phyloP scores from a whole-genome alignment of 176 grass and related monocot genomes.

The Saccharum spontaneum region DNA sequence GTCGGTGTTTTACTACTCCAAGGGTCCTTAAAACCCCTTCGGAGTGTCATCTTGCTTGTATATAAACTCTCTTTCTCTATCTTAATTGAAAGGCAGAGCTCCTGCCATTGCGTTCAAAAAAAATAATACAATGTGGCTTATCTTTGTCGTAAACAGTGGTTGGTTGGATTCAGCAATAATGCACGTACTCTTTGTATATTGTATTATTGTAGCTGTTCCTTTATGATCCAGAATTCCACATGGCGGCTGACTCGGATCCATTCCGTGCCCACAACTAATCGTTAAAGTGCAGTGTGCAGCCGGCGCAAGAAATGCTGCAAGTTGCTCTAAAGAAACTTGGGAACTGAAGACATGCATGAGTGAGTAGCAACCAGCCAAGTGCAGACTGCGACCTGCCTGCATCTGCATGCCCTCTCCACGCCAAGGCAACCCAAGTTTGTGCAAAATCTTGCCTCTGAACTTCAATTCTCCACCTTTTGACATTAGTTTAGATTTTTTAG shows the following conservation, averaged over 20 bases:
- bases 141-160: slow-evolving; percentile 1
- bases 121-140: background rate
- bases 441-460: background rate
- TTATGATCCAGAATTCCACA: background rate
- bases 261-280: background rate
- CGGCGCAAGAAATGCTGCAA: slow-evolving; percentile 4
- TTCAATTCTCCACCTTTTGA: background rate
- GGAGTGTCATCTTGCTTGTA: no score
- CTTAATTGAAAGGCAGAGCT: no score
- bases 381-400: background rate
- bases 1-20: no score
- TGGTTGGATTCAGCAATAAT: background rate
- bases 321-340: background rate
- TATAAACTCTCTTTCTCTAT: no score
- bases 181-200: background rate
- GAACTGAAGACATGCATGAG: background rate
- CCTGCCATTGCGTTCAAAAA: no score
- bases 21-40: no score
- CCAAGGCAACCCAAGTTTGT: background rate
- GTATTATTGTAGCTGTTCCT: background rate
- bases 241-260: slow-evolving; percentile 5
- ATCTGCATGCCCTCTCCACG: background rate
- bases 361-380: background rate
- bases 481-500: background rate
- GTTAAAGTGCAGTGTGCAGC: background rate